Conservation (phyloP, 768 basidiomycete genomes). For the Pseudohyphozyma bogoriensis region DNA sequence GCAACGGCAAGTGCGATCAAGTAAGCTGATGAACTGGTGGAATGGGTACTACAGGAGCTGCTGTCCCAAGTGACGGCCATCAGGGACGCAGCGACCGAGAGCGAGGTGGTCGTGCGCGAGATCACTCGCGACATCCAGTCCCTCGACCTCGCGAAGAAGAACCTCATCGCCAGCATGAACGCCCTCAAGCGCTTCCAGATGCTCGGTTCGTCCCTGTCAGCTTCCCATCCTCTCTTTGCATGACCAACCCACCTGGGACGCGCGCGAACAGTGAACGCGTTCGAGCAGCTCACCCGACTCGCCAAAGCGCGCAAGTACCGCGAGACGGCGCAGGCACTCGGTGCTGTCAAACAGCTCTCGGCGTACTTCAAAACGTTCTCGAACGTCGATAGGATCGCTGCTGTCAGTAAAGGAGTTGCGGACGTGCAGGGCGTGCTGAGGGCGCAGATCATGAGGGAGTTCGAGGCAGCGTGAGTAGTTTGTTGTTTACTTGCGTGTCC, state of each 20-base stretch:
- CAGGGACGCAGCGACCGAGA: constrained; percentile 91
- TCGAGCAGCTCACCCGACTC: constrained; percentile 31
- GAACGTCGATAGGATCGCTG: constrained; percentile 62
- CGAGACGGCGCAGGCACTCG: constrained; percentile 72
- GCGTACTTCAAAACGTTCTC: constrained; percentile 67
- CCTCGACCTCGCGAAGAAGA: constrained; percentile 85
- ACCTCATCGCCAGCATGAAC: constrained; percentile 80
- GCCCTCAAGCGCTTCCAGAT: constrained; percentile 82
- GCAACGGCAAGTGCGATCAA: too few species aligned
- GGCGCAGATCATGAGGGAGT: constrained; percentile 72
- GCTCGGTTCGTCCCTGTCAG: constrained; percentile 54
- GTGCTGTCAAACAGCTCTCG: constrained; percentile 84
- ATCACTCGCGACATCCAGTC: constrained; percentile 96
- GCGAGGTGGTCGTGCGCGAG: constrained; percentile 85
- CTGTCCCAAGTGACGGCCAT: constrained; percentile 92
- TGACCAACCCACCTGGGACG: background rate
- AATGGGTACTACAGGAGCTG: constrained; percentile 54
- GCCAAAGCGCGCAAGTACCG: constrained; percentile 44
- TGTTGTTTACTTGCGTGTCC: too few species aligned
- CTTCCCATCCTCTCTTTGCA: too few species aligned
- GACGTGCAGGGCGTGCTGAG: constrained; percentile 75
- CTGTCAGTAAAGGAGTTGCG: constrained; percentile 67
- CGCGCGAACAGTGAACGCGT: constrained; percentile 29
- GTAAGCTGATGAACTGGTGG: background rate
- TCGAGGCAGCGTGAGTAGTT: constrained; percentile 47